Evolutionary conservation across 164 flowering plant species (phyloP).

Genomic region (Liquidambar formosana): DNA sequence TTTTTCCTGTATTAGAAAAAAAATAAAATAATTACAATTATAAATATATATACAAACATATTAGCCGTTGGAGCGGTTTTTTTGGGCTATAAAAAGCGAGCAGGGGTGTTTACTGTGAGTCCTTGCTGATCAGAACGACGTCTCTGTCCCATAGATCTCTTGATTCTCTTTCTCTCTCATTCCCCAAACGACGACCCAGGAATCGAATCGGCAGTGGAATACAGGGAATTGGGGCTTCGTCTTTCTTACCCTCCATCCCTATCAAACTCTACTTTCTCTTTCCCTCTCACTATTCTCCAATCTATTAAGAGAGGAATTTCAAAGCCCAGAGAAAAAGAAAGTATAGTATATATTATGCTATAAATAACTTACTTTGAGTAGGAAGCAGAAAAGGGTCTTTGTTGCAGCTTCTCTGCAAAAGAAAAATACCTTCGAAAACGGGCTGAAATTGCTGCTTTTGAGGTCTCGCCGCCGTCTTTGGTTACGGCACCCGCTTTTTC

Average conservation of each 20-base stretch:
- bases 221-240: constrained; percentile 20
- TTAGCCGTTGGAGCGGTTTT: constrained; percentile 13
- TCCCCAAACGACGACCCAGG: constrained; percentile 12
- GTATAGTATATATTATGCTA: too few relatives aligned
- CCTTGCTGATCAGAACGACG: constrained; percentile 34
- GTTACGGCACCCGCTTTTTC: constrained; percentile 18
- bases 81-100: constrained; percentile 24
- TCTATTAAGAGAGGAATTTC: constrained; percentile 4
- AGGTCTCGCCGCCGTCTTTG: constrained; percentile 32
- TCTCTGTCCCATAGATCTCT: constrained; percentile 31
- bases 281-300: constrained; percentile 1
- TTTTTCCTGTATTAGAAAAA: too few relatives aligned
- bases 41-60: too few relatives aligned
- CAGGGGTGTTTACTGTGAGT: background rate
- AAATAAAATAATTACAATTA: too few relatives aligned
- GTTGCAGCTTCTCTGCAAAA: background rate
- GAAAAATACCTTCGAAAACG: constrained; percentile 1
- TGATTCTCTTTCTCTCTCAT: constrained; percentile 10
- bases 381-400: constrained; percentile 17
- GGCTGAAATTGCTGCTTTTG: constrained; percentile 22
- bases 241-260: constrained; percentile 15
- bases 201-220: constrained; percentile 41
- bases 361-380: constrained; percentile 1
- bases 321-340: background rate
- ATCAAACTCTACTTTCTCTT: background rate